Conservation (phyloP, 768 basidiomycete species). For the Mycena chlorophos region DNA sequence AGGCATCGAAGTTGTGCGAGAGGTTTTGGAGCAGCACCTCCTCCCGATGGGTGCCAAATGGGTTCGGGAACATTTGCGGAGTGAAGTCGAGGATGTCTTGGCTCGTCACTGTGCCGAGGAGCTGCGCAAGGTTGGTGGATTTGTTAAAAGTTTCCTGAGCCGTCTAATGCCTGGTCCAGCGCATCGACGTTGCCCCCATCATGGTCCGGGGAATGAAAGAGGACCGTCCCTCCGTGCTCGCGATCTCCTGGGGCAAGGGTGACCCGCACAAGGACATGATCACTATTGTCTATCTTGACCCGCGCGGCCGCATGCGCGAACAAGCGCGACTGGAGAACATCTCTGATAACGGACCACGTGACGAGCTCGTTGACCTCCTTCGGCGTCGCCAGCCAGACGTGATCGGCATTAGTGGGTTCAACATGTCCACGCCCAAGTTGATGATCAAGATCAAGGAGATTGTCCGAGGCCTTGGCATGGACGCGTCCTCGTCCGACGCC, state of each 20-base stretch:
- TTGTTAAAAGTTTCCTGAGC: constrained; percentile 11
- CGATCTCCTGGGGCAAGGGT: constrained; percentile 93
- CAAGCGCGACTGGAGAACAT: constrained; percentile 88
- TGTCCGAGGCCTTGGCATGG: constrained; percentile 34
- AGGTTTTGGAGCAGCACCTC: constrained; percentile 78
- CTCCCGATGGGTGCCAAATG: constrained; percentile 84
- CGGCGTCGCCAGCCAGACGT: constrained; percentile 83
- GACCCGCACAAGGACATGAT: constrained; percentile 91
- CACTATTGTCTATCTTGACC: constrained; percentile 80
- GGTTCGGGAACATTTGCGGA: constrained; percentile 84
- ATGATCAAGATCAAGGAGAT: constrained; percentile 63
- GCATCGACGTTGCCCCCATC: constrained; percentile 82
- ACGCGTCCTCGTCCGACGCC: constrained; percentile 30
- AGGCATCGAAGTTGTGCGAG: constrained; percentile 73
- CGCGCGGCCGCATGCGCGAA: constrained; percentile 88
- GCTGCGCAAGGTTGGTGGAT: constrained; percentile 64
- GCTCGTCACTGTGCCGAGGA: constrained; percentile 65
- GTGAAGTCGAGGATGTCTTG: constrained; percentile 86
- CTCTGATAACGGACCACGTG: constrained; percentile 61
- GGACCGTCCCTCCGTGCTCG: constrained; percentile 76
- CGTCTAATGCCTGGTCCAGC: constrained; percentile 43
- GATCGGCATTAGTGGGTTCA: constrained; percentile 87
- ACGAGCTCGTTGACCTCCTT: constrained; percentile 81
- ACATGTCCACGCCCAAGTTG: constrained; percentile 74
- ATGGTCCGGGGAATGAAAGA: constrained; percentile 64